Evolutionary conservation across 208 protist genomes (phyloP).

Genomic region (Trypanosomatidae sp.): DNA sequence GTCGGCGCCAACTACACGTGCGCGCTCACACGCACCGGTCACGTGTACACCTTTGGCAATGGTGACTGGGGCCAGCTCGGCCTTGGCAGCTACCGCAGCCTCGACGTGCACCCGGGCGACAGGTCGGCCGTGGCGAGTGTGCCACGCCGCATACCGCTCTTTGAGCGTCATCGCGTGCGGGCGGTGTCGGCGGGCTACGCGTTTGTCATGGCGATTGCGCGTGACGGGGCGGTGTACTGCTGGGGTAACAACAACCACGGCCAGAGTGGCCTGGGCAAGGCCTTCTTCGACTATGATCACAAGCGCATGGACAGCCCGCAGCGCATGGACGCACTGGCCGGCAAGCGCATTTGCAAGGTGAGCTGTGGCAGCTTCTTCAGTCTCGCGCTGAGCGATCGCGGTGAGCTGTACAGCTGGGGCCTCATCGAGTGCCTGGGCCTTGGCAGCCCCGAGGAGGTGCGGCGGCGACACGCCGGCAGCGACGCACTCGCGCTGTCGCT

Average conservation of each 20-base stretch:
- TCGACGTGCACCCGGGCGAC: slow-evolving; percentile 26
- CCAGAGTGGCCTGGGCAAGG: slow-evolving; percentile 60
- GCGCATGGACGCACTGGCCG: slow-evolving; percentile 50
- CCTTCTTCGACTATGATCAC: slow-evolving; percentile 26
- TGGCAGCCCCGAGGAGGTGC: slow-evolving; percentile 45
- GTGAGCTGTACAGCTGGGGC: slow-evolving; percentile 76
- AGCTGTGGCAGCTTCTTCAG: slow-evolving; percentile 80
- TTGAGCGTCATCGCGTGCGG: slow-evolving; percentile 35
- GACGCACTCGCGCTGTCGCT: slow-evolving; percentile 44
- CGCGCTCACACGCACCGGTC: slow-evolving; percentile 29
- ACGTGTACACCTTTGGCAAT: slow-evolving; percentile 72
- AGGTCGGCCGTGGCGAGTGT: slow-evolving; percentile 27
- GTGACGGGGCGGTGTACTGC: slow-evolving; percentile 67
- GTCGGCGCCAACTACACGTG: slow-evolving; percentile 80
- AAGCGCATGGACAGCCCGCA: slow-evolving; percentile 62
- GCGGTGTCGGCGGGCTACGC: slow-evolving; percentile 67
- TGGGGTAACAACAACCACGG: slow-evolving; percentile 89
- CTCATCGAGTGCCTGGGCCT: slow-evolving; percentile 71
- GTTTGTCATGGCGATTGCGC: slow-evolving; percentile 63
- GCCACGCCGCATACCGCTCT: slow-evolving; percentile 55
- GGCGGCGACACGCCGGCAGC: slow-evolving; percentile 8
- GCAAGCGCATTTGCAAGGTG: slow-evolving; percentile 54
- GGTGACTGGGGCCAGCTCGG: slow-evolving; percentile 82
- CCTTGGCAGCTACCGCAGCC: slow-evolving; percentile 19
- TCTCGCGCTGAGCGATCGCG: slow-evolving; percentile 49